These are phyloP conservation scores for Fusarium sp. DNA, from an alignment of 2,329 filamentous ascomycete species.

Conservation along the genomic window DNA sequence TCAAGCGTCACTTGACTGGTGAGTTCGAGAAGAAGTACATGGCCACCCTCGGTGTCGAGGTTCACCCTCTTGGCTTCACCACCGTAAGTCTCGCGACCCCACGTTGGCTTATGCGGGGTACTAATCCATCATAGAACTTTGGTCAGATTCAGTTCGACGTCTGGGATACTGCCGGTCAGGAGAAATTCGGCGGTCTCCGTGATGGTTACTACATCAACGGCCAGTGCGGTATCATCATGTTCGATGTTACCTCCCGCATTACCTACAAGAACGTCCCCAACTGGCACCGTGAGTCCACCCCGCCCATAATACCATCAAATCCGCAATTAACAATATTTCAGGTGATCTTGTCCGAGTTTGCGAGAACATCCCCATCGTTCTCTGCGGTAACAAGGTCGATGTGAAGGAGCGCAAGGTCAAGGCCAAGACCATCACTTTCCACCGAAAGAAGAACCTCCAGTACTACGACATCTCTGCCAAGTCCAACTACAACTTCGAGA, in stretches of 20 bases:
- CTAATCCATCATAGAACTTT: conserved; percentile 76
- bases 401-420: conserved; percentile 99
- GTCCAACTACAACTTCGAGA: conserved; percentile 99
- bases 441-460: conserved; percentile 99
- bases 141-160: conserved; percentile 98
- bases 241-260: conserved; percentile 98
- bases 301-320: not conserved
- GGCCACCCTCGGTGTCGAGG: conserved; percentile 98
- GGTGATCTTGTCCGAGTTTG: conserved; percentile 98
- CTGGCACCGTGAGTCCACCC: conserved; percentile 92
- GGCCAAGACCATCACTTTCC: conserved; percentile 99
- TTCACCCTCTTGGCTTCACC: conserved; percentile 97
- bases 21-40: conserved; percentile 99
- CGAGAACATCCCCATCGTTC: conserved; percentile 98
- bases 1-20: conserved; percentile 99
- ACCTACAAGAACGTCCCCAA: conserved; percentile 99
- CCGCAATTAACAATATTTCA: conserved; percentile 54
- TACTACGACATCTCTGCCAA: conserved; percentile 99
- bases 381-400: conserved; percentile 99
- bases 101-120: conserved; percentile 40
- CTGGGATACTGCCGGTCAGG: conserved; percentile 98
- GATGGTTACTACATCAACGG: conserved; percentile 99
- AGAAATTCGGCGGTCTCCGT: conserved; percentile 99
- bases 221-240: conserved; percentile 99
- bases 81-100: conserved; percentile 77